Base-by-base conservation (phyloP, 768 basidiomycete genomes). In the Auricularia auricula-judae region DNA sequence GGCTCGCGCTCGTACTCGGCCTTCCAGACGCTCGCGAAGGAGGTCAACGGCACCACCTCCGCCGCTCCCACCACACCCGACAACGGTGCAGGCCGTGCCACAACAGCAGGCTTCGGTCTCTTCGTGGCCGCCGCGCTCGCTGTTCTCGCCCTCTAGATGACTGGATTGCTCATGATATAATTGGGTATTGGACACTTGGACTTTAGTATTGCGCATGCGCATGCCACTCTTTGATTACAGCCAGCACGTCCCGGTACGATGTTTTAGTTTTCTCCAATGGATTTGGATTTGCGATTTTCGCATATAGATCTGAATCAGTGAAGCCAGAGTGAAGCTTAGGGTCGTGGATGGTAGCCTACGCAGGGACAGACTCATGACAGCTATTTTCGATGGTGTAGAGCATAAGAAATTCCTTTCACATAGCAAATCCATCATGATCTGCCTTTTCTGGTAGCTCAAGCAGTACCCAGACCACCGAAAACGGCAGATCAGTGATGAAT, bases 11-110 rank as follows among this genome's bases (percentile, higher is more conserved):
- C 78, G 75, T 85, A 84, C 73, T 69, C 75, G 51, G 84, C 84
- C 2, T 86, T 84, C 80, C 76, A 83, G 74, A 72, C 74, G 53
- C 77, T 85, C 59, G 85, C 86, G 21, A 76, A 77, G 73, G 70
- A 77, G 62, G 72, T 84, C 65, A 85, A 86, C 69, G 83, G 70
- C 65, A 51, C 47, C 63, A 66, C 76, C 35, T 66, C 68, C 47
- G 71, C 76, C n/a, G 68, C 76, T 3, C 70, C 75, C 53, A 74
- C 77, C 47, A 35, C 67, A 8, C 44, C 59, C 36, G 47, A 53
- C 36, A 42, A 60, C 63, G 47, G 47, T 51, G 29, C 56, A 29
- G 56, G 56, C 56, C 11, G 56, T 34, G 56, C 56, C 61, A 21
- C 54, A 36, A 62, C 47, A 63, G 67, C 66, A 62, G 67, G 64